Base-by-base conservation (phyloP, 768 basidiomycete genomes). In the Mrakia gelida region DNA sequence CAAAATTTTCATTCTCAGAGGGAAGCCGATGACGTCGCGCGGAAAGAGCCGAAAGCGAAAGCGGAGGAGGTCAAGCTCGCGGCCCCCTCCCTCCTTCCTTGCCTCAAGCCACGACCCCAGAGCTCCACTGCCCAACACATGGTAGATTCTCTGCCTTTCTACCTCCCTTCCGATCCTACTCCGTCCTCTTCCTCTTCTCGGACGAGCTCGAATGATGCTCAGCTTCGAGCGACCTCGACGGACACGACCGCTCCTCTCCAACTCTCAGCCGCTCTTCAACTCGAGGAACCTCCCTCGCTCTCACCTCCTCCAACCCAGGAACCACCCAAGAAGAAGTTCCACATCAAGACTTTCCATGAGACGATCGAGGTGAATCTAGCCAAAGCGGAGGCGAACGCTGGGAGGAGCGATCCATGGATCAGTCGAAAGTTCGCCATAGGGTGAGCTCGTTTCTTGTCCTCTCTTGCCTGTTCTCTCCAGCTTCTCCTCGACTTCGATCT, bases 351-450 rank as follows among this genome's bases (percentile, higher is more conserved):
- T 6, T 70, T 70, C 41, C 32, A 26, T 13, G 67, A 70, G 38
- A 23, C 26, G 0, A 38, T n/a, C 23, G 67, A 70, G 18, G 67
- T 45, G 67, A 70, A 43, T 23, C 38, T 41, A 11, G 26, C 13
- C 18, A 70, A 70, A 38, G 67, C 67, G 8, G 38, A 43, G 41
- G 67, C 34, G 5, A 43, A 21, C 0, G 75, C 75, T 15, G 75
- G 75, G n/a, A 76, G 43, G 18, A 59, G 26, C 21, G 65, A 76
- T 34, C 34, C 49, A 16, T 76, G 75, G 75, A 32, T 76, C 38
- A 21, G 16, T 11, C 41, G 75, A 9, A 76, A 76, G 75, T 68
- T 71, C 52, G 75, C 75, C 15, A 43, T 76, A 28, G 75, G 75
- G 74, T 76, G 28, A 68, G 75, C 30, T 28, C n/a, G 49, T 52